A percentile compares a stretch with the other conserved stretches of the same genome.
Conservation (phyloP, 768 basidiomycete species). For the Leucosporidium yakuticum region DNA sequence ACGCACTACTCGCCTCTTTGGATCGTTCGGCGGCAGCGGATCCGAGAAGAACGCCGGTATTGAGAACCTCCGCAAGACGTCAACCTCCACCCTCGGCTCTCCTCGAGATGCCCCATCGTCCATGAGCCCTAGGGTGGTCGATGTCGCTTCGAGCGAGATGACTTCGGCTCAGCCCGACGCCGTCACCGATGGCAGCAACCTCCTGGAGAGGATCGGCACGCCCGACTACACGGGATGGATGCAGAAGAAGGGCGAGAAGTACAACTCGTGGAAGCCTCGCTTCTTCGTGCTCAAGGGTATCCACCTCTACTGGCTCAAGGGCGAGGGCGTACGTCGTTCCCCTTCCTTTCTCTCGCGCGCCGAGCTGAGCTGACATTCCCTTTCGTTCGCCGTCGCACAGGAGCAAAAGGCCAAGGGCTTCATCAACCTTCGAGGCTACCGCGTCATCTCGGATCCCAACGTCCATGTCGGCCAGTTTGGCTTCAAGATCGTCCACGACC, state of each 20-base stretch:
- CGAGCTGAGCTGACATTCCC: background rate
- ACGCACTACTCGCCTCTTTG: constrained; percentile 31
- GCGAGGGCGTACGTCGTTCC: constrained; percentile 46
- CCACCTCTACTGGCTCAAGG: constrained; percentile 80
- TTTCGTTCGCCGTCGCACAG: constrained; percentile 45
- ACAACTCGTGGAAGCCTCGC: constrained; percentile 84
- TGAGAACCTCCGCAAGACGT: constrained; percentile 10
- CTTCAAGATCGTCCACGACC: constrained; percentile 86
- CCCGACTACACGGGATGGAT: constrained; percentile 90
- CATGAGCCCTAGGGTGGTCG: constrained; percentile 26
- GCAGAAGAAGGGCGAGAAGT: constrained; percentile 89
- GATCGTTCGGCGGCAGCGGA: constrained; percentile 16
- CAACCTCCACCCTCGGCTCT: constrained; percentile 16
- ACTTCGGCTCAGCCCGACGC: constrained; percentile 1
- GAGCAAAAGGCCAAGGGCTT: constrained; percentile 97
- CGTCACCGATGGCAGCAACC: constrained; percentile 47
- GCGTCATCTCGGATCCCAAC: constrained; percentile 81
- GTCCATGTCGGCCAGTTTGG: constrained; percentile 87
- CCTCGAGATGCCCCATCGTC: constrained; percentile 23
- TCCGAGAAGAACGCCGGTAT: constrained; percentile 4
- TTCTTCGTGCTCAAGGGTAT: constrained; percentile 90
- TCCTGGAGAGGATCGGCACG: constrained; percentile 82
- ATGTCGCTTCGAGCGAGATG: constrained; percentile 21
- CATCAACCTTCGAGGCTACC: constrained; percentile 83
- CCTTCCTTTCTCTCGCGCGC: background rate